Base-by-base conservation (phyloP, 1,284 basidiomycete species). In the Melampsora americana region DNA sequence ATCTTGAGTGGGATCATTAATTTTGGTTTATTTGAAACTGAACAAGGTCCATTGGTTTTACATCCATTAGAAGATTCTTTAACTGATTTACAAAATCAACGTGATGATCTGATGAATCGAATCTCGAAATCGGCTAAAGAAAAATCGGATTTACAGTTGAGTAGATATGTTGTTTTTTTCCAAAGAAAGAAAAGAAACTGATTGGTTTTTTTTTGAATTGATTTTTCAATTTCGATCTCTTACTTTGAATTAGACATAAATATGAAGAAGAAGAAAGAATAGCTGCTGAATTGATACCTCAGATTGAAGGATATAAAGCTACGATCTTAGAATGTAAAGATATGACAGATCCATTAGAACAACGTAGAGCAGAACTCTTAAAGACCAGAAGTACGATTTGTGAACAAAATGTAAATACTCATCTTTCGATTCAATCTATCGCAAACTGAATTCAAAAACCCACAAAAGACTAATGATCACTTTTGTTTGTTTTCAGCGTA, bases 1-100 rank as follows among this genome's bases (percentile, higher is more conserved):
- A 61, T 71, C 12, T 23, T 71, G n/a, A 71, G 69, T 60, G 69
- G 69, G 26, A 26, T 71, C 32, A 71, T 71, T 23, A 71, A 71
- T 46, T 71, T 71, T 35, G 69, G 46, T 18, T 61, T 71, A 12
- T 71, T 61, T 23, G 69, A 71, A 60, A 46, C 39, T 48, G 69
- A 71, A 64, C 69, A 71, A 64, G 42, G 42, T 44, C 59, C 46
- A n/a, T 14, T 32, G 35, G 61, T 39, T 2, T 60, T 71, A 28
- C 35, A 46, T 30, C 69, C 69, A 1, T 44, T 71, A 0, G 69
- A 71, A 44, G 44, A 64, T 62, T 35, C 35, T 30, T 61, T 61
- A 23, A 46, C 46, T 56, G 11, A 48, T 32, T 56, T 48, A 3
- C 42, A 65, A 4, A 32, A 35, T 42, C n/a, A 65, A 32, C 18